phyloP scores from a whole-genome alignment of 192 early-diverging fungal species.

The Coemansia sp. region DNA sequence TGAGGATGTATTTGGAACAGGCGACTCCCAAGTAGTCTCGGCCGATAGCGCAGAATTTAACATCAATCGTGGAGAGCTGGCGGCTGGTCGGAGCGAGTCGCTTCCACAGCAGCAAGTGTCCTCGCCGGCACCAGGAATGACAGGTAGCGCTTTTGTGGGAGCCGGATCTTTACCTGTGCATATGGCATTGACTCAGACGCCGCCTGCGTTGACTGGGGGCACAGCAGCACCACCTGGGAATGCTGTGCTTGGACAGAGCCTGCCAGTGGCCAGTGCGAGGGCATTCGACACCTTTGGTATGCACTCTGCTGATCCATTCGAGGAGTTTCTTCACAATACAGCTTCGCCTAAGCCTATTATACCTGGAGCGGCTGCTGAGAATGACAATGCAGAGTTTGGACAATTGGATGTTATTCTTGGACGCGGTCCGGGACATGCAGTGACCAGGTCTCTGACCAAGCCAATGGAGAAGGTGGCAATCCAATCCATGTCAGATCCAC shows the following conservation, averaged over 20 bases:
- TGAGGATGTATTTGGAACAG: constrained; percentile 53
- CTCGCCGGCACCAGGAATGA: constrained; percentile 5
- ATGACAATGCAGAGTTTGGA: background rate
- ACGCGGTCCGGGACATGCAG: background rate
- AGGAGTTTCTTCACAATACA: constrained; percentile 40
- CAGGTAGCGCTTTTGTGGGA: constrained; percentile 1
- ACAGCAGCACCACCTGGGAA: background rate
- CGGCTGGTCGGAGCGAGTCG: constrained; percentile 6
- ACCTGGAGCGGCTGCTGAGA: background rate
- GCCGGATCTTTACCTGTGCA: background rate
- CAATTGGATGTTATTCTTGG: constrained; percentile 24
- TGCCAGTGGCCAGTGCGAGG: constrained; percentile 11
- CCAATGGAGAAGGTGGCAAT: constrained; percentile 6
- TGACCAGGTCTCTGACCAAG: constrained; percentile 6
- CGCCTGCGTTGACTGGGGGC: constrained; percentile 17
- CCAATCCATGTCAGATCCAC: constrained; percentile 24
- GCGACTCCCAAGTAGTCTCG: constrained; percentile 21
- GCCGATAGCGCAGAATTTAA: constrained; percentile 17
- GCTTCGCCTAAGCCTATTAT: constrained; percentile 8
- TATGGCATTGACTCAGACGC: constrained; percentile 13
- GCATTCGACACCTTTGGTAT: constrained; percentile 52
- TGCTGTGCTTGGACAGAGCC: background rate
- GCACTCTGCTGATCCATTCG: constrained; percentile 46
- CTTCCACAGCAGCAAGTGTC: constrained; percentile 8
- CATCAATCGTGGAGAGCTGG: constrained; percentile 6